Evolutionary conservation across 352 stramenopile species (phyloP).

Genomic region (Phytophthora sojae): DNA sequence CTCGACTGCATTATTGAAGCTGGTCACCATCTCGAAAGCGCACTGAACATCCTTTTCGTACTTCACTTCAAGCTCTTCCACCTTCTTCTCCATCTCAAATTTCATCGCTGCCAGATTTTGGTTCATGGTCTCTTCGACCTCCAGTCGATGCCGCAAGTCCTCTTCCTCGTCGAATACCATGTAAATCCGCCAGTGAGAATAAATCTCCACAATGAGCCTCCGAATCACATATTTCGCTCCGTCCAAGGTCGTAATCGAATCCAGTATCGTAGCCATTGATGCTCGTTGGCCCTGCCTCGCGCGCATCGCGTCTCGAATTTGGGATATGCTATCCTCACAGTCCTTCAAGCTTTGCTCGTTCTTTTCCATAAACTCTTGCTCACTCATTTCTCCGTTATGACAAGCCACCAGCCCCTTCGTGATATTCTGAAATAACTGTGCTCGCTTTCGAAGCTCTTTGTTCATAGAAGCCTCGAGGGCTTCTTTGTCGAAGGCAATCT

Average conservation of each 20-base stretch:
- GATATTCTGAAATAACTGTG: conserved; percentile 59
- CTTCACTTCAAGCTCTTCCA: conserved; percentile 35
- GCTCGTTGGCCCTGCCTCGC: conserved; percentile 26
- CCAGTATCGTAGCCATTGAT: conserved; percentile 45
- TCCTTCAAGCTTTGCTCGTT: conserved; percentile 62
- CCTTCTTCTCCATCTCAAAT: conserved; percentile 34
- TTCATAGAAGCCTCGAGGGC: conserved; percentile 57
- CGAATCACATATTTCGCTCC: conserved; percentile 57
- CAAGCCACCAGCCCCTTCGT: conserved; percentile 41
- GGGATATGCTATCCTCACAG: conserved; percentile 70
- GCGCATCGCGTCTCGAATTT: conserved; percentile 54
- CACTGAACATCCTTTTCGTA: conserved; percentile 48
- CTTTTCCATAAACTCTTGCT: conserved; percentile 59
- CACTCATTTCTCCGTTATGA: conserved; percentile 41
- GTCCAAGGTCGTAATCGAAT: conserved; percentile 56
- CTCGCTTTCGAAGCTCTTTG: conserved; percentile 59
- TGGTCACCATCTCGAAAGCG: conserved; percentile 47
- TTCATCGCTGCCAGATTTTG: conserved; percentile 26
- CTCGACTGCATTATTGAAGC: conserved; percentile 29
- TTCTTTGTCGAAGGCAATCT: conserved; percentile 67
- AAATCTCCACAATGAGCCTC: conserved; percentile 59
- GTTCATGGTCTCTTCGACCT: conserved; percentile 10
- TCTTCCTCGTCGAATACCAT: conserved; percentile 45
- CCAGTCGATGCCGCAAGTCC: conserved; percentile 20
- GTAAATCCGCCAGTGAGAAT: conserved; percentile 56